phyloP scores from a whole-genome alignment of 2,329 filamentous ascomycete species.

The Bipolaris bicolor region DNA sequence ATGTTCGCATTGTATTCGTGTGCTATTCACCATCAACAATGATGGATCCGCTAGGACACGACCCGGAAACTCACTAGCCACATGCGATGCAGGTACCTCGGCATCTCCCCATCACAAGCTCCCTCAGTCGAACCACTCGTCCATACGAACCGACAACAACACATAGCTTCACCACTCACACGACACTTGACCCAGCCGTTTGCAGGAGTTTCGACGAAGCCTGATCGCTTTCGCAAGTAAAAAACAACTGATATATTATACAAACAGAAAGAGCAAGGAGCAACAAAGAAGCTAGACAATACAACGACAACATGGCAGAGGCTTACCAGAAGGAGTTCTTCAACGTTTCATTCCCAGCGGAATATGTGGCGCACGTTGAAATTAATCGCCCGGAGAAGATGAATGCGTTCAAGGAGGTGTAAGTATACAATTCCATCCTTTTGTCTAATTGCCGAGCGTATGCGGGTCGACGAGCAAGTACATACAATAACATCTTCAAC shows the following conservation, averaged over 20 bases:
- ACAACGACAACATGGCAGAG: slow-evolving; percentile 31
- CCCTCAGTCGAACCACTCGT: slow-evolving; percentile 25
- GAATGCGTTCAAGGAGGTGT: slow-evolving; percentile 81
- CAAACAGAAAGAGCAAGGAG: slow-evolving; percentile 19
- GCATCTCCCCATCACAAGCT: slow-evolving; percentile 8
- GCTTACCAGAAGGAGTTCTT: slow-evolving; percentile 67
- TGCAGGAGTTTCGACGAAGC: fast-evolving
- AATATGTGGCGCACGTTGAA: slow-evolving; percentile 86
- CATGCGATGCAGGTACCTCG: not conserved
- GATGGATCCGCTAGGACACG: not conserved
- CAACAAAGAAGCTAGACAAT: not conserved
- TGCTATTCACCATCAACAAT: not conserved
- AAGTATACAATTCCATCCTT: slow-evolving; percentile 31
- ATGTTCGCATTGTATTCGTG: not conserved
- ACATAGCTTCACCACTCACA: not conserved
- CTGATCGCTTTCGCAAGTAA: fast-evolving
- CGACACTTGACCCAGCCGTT: not conserved
- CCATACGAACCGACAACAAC: slow-evolving; percentile 15
- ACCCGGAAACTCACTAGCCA: slow-evolving; percentile 1
- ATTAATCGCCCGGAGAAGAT: slow-evolving; percentile 87
- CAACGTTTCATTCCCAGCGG: slow-evolving; percentile 72
- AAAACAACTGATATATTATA: not conserved
- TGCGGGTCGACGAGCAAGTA: not conserved
- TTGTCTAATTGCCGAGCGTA: not conserved
- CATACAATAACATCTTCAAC: not conserved